A percentile compares a stretch with the other conserved stretches of the same genome.
phyloP scores from a whole-genome alignment of 2,329 filamentous ascomycete genomes.

The Pyrenochaeta sp. region DNA sequence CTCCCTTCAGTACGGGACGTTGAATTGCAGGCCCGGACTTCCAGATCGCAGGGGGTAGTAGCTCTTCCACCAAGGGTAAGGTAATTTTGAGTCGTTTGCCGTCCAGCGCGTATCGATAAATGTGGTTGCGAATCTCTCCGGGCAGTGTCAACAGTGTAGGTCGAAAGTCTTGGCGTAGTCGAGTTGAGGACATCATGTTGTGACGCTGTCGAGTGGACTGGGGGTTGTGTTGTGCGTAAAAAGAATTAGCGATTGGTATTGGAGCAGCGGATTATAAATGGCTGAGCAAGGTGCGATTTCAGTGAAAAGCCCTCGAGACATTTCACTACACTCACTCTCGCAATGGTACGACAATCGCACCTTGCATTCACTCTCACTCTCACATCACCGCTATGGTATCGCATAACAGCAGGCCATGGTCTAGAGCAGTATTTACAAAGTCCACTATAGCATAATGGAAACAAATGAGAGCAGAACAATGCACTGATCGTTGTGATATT shows the following conservation, averaged over 20 bases:
- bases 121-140: slow-evolving; percentile 1
- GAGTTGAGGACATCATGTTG: neutral
- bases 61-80: neutral
- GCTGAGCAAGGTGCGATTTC: neutral
- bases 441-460: too few relatives aligned
- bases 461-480: too few relatives aligned
- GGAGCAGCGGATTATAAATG: neutral
- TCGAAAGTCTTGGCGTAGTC: neutral
- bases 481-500: too few relatives aligned
- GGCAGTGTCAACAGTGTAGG: neutral
- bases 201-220: neutral
- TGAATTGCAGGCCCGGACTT: neutral
- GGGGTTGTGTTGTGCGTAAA: neutral
- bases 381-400: too few relatives aligned
- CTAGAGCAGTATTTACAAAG: too few relatives aligned
- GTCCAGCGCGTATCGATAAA: neutral
- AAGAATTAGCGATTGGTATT: too few relatives aligned
- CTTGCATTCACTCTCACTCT: too few relatives aligned
- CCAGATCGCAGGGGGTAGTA: neutral
- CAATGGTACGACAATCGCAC: too few relatives aligned
- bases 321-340: too few relatives aligned
- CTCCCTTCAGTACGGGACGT: neutral
- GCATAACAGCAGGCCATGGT: too few relatives aligned
- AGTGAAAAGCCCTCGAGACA: too few relatives aligned
- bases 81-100: neutral